Percentiles rank a stretch among this genome's conserved stretches.
These are phyloP conservation scores for Dioszegia crocea DNA, from an alignment of 768 basidiomycete species.

Conservation along the genomic window DNA sequence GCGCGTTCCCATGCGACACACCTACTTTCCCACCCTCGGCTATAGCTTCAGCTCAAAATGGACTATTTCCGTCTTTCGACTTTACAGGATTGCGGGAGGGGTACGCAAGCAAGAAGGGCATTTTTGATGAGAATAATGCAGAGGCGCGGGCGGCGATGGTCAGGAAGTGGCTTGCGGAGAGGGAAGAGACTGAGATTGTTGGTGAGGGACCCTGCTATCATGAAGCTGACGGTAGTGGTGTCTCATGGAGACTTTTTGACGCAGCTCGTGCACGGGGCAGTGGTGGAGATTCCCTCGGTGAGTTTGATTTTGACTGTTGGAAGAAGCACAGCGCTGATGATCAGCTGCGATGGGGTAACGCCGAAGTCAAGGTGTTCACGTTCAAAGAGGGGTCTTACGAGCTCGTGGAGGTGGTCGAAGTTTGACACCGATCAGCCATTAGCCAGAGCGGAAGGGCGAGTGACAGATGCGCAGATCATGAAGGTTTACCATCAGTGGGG, in stretches of 20 bases:
- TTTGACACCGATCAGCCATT: background rate
- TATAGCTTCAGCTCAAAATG: slow-evolving; percentile 20
- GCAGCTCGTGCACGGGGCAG: too few species aligned
- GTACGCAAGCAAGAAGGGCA: slow-evolving; percentile 45
- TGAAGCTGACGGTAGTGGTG: slow-evolving; percentile 27
- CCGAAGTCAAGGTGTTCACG: slow-evolving; percentile 43
- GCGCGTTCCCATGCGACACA: slow-evolving; percentile 31
- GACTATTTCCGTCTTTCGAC: slow-evolving; percentile 41
- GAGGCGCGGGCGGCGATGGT: slow-evolving; percentile 29
- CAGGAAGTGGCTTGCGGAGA: slow-evolving; percentile 38
- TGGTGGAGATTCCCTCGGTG: too few species aligned
- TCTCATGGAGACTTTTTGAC: slow-evolving; percentile 48
- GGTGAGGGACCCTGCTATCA: slow-evolving; percentile 18
- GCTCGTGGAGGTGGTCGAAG: slow-evolving; percentile 20
- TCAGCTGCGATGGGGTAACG: slow-evolving; percentile 50
- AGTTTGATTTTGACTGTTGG: too few species aligned
- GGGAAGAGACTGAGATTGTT: slow-evolving; percentile 46
- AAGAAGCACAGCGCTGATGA: too few species aligned
- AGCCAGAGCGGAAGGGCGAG: too few species aligned
- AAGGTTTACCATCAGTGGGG: too few species aligned
- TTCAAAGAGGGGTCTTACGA: slow-evolving; percentile 35
- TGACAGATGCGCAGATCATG: too few species aligned
- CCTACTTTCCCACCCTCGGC: slow-evolving; percentile 22
- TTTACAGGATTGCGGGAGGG: slow-evolving; percentile 33
- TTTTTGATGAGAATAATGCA: slow-evolving; percentile 24